Evolutionary conservation across 805 yeast genomes (phyloP), one percentile per base, ranked within the genome.

Genomic region (Teunomyces lycoperdinae): DNA sequence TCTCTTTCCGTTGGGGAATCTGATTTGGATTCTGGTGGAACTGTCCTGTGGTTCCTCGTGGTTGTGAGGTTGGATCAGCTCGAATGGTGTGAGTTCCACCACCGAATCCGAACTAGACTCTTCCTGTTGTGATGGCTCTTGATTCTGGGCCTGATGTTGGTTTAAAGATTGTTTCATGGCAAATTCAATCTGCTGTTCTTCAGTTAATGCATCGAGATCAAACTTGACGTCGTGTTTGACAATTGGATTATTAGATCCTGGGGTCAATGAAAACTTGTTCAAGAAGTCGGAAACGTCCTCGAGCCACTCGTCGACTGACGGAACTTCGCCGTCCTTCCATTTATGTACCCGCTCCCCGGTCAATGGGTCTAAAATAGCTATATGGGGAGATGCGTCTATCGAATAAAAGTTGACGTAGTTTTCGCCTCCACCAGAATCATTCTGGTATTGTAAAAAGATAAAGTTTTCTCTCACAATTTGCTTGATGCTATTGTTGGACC

Each of bases 321-420:
- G 95, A 1, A 81, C 84, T 28, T 66, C 68, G 0, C 79, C 80
- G 40, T 73, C 77, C n/a, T 74, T 70, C 96, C 97, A 94, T 45
- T 74, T 75, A 55, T 79, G 78, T 47, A 89, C 78, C 50, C 96
- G 76, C 66, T 94, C 99, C 17, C 98, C 98, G 0, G 99, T 94
- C 63, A 91, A 81, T 2, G 99, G 97, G 60, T 94, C 99, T 43
- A 94, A 63, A 34, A 94, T 87, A 1, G 97, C 87, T 36, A 94
- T 83, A 63, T 94, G 97, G 1, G 99, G 99, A 62, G 71, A 85
- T 20, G 77, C 79, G 1, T 73, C 67, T 41, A 87, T 76, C 3
- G 85, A 84, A 63, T 94, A 91, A 58, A 87, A 85, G 52, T 85
- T 83, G 14, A 76, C 58, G 62, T 89, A 94, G 50, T 76, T 78